Conservation (phyloP, 768 basidiomycete genomes). For the Tricholoma sp. region DNA sequence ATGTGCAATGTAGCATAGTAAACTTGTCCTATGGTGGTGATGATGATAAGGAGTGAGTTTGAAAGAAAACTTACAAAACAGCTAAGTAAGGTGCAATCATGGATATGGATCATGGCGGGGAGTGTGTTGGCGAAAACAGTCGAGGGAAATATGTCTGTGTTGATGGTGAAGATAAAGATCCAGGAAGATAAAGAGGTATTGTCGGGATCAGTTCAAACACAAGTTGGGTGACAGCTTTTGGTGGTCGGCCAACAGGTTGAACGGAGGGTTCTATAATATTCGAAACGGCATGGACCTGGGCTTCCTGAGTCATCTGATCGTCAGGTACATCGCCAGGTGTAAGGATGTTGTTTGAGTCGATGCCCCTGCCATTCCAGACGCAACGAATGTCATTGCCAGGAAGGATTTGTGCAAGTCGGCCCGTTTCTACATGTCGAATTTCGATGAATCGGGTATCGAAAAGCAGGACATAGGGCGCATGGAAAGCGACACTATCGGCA, state of each 20-base stretch:
- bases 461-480: constrained; percentile 82
- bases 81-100: constrained; percentile 2
- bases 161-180: constrained; percentile 50
- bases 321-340: constrained; percentile 42
- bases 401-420: constrained; percentile 77
- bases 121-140: constrained; percentile 50
- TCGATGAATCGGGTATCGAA: constrained; percentile 91
- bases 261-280: constrained; percentile 45
- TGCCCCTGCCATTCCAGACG: constrained; percentile 81
- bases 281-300: constrained; percentile 84
- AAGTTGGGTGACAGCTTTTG: constrained; percentile 57
- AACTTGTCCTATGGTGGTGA: neutral
- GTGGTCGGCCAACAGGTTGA: constrained; percentile 31
- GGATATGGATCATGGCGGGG: constrained; percentile 40
- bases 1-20: constrained; percentile 5
- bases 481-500: constrained; percentile 84
- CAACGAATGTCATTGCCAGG: constrained; percentile 77
- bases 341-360: constrained; percentile 53
- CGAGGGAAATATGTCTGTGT: constrained; percentile 48
- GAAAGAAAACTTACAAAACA: neutral
- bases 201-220: constrained; percentile 79
- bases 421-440: constrained; percentile 77
- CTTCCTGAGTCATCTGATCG: constrained; percentile 68
- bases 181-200: constrained; percentile 65
- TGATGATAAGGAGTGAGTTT: constrained; percentile 8